Evolutionary conservation across 441 rosid species (phyloP).

Genomic region (Sinapis alba): DNA sequence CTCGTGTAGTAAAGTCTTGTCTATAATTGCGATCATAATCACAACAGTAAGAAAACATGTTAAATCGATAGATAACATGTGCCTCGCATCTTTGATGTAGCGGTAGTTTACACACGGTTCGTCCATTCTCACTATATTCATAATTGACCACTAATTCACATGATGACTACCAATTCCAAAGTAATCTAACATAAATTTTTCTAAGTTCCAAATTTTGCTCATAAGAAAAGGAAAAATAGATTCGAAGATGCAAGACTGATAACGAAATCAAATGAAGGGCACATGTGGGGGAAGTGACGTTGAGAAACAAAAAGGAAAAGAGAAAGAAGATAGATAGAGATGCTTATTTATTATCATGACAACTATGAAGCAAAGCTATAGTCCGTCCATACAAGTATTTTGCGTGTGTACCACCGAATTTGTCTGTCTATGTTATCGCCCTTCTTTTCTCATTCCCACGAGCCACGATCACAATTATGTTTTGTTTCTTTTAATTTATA

Average conservation of each 20-base stretch:
- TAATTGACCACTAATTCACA: slow-evolving; percentile 7
- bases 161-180: slow-evolving; percentile 1
- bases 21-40: background rate
- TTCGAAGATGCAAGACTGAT: slow-evolving; percentile 25
- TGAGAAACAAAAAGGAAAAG: slow-evolving; percentile 22
- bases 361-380: slow-evolving; percentile 34
- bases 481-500: slow-evolving; percentile 24
- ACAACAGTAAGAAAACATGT: background rate
- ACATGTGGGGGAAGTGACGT: slow-evolving; percentile 42
- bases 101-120: slow-evolving; percentile 7
- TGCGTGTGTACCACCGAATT: slow-evolving; percentile 42
- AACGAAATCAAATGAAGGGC: slow-evolving; percentile 30
- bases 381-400: slow-evolving; percentile 39
- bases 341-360: slow-evolving; percentile 31
- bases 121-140: background rate
- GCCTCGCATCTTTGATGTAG: background rate
- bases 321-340: slow-evolving; percentile 31
- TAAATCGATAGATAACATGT: background rate
- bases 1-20: background rate
- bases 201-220: background rate
- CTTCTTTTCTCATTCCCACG: background rate
- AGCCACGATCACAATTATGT: slow-evolving; percentile 31
- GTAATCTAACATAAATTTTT: background rate
- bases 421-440: slow-evolving; percentile 33
- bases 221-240: background rate